Evolutionary conservation across 495 filamentous ascomycete species (phyloP).

Genomic region (Penicilliopsis zonata): DNA sequence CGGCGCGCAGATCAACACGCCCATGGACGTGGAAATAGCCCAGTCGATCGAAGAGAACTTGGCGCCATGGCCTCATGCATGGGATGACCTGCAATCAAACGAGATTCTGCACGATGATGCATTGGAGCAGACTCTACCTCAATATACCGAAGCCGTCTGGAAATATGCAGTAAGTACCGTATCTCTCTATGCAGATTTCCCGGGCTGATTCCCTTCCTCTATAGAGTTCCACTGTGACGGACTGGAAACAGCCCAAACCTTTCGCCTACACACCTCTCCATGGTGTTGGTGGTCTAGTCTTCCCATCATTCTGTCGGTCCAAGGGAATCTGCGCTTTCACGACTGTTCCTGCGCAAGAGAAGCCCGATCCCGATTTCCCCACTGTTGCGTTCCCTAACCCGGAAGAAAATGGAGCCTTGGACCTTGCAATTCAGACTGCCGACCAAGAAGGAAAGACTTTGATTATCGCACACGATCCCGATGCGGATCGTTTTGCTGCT

Average conservation of each 20-base stretch:
- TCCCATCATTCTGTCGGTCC: conserved; percentile 26
- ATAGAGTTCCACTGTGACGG: conserved; percentile 24
- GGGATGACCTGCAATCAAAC: conserved; percentile 37
- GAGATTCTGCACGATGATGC: conserved; percentile 27
- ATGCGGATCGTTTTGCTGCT: conserved; percentile 60
- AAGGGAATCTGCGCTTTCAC: conserved; percentile 33
- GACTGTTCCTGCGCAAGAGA: conserved; percentile 35
- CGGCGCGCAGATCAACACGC: conserved; percentile 59
- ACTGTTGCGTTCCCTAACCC: conserved; percentile 63
- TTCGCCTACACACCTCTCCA: conserved; percentile 65
- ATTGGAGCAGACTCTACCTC: conserved; percentile 25
- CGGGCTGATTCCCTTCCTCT: too few relatives aligned
- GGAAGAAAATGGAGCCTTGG: conserved; percentile 57
- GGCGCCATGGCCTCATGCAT: conserved; percentile 35
- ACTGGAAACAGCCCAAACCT: conserved; percentile 16
- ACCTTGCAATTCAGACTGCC: conserved; percentile 47
- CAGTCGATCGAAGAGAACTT: conserved; percentile 46
- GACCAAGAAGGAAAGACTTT: conserved; percentile 33
- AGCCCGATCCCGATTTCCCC: conserved; percentile 57
- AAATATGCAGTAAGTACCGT: conserved; percentile 21
- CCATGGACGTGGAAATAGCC: conserved; percentile 50
- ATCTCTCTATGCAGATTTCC: not conserved
- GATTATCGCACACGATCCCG: conserved; percentile 58
- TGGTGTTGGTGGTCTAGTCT: conserved; percentile 47
- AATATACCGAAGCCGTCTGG: conserved; percentile 32